phyloP scores from a whole-genome alignment of 768 basidiomycete species.

The Lactifluus piperatus region DNA sequence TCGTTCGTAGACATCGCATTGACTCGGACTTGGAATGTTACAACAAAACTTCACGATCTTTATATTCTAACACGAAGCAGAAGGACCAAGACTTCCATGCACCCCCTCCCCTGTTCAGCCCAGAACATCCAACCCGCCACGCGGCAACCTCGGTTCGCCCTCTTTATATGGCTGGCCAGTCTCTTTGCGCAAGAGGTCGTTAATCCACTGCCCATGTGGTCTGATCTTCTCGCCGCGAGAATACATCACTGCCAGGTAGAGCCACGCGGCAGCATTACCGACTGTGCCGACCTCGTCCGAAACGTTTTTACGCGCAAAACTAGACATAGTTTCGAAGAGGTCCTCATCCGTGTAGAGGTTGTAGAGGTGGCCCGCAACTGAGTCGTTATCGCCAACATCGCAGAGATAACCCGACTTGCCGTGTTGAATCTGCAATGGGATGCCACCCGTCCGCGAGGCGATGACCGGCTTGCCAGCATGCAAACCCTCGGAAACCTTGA shows the following conservation, averaged over 20 bases:
- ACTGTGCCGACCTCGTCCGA: conserved; percentile 81
- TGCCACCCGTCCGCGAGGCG: conserved; percentile 81
- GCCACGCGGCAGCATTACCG: conserved; percentile 61
- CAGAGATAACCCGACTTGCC: conserved; percentile 86
- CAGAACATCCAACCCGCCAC: conserved; percentile 25
- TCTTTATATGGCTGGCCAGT: conserved; percentile 59
- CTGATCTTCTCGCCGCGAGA: conserved; percentile 64
- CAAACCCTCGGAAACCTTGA: conserved; percentile 94
- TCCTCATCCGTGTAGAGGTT: conserved; percentile 69
- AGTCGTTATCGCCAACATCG: conserved; percentile 62
- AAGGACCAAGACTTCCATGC: background rate
- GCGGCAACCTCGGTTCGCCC: conserved; percentile 66
- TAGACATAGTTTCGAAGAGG: conserved; percentile 36
- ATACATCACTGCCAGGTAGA: conserved; percentile 75
- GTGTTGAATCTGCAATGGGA: conserved; percentile 84
- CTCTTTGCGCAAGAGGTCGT: conserved; percentile 70
- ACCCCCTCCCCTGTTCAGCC: conserved; percentile 7
- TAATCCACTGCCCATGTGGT: conserved; percentile 79
- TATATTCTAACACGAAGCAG: background rate
- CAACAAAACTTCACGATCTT: background rate
- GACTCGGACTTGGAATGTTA: background rate
- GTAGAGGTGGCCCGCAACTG: conserved; percentile 69
- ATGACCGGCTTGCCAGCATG: conserved; percentile 85
- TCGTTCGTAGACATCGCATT: too few relatives aligned
- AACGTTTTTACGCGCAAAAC: conserved; percentile 61